Percentiles rank a stretch among this genome's conserved stretches.
Evolutionary conservation across 164 flowering plant genomes (phyloP).

Genomic region (Umbilicus rupestris): DNA sequence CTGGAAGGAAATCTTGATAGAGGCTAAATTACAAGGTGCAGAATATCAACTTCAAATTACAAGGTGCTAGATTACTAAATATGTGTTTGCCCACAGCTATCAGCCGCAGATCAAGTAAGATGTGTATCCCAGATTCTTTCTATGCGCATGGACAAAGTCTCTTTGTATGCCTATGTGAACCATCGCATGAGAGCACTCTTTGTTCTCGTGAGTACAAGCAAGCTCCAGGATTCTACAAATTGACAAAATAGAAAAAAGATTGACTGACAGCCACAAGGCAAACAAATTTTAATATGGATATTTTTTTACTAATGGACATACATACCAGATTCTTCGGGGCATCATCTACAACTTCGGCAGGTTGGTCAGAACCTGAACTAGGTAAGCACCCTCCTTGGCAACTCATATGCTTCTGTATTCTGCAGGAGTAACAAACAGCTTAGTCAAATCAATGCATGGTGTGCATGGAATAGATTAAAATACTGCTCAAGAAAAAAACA

Average conservation of each 20-base stretch:
- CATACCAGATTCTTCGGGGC: constrained; percentile 80
- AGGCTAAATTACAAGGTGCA: too few relatives aligned
- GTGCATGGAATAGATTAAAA: not conserved
- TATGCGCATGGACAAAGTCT: constrained; percentile 95
- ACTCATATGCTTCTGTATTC: constrained; percentile 76
- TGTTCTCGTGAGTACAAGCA: constrained; percentile 63
- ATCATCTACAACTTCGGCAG: constrained; percentile 92
- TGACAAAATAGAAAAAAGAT: not conserved
- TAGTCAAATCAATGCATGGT: not conserved
- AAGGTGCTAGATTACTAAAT: too few relatives aligned
- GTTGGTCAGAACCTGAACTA: constrained; percentile 89
- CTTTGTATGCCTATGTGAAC: constrained; percentile 75
- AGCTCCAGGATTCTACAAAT: constrained; percentile 78
- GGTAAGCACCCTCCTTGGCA: constrained; percentile 84
- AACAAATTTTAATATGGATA: not conserved
- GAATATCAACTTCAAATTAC: too few relatives aligned
- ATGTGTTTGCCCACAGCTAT: too few relatives aligned
- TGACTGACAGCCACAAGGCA: not conserved
- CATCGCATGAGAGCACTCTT: constrained; percentile 73
- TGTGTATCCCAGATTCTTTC: not conserved
- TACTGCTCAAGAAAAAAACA: too few relatives aligned
- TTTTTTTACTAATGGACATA: not conserved
- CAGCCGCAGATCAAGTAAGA: too few relatives aligned
- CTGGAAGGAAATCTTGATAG: too few relatives aligned
- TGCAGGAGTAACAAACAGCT: constrained; percentile 15